phyloP scores from a whole-genome alignment of 1,284 basidiomycete species.

The Grifola frondosa region DNA sequence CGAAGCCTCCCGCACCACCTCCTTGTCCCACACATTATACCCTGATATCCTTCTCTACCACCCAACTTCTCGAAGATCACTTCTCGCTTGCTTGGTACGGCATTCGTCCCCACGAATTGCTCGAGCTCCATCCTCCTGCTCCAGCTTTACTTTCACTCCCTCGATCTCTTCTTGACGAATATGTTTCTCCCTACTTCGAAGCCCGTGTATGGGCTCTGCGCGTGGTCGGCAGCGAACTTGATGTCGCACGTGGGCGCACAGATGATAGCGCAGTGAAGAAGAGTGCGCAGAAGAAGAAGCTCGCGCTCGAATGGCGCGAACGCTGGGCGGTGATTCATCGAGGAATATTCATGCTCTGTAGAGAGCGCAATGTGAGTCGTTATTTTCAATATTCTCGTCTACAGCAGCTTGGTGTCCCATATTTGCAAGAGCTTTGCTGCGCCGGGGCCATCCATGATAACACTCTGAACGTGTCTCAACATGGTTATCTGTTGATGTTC shows the following conservation, averaged over 20 bases:
- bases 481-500: no score
- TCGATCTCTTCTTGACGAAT: conserved; percentile 42
- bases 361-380: conserved; percentile 47
- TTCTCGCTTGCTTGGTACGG: conserved; percentile 55
- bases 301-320: conserved; percentile 57
- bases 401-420: no score
- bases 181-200: conserved; percentile 69
- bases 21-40: conserved; percentile 35
- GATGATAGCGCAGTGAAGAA: conserved; percentile 11
- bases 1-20: conserved; percentile 4
- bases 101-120: conserved; percentile 57
- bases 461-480: no score
- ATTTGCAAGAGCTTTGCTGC: no score
- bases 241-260: conserved; percentile 16
- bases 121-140: conserved; percentile 55
- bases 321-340: conserved; percentile 63
- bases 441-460: no score
- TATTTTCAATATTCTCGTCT: no score
- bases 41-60: conserved; percentile 63
- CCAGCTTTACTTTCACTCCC: conserved; percentile 43
- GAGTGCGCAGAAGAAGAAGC: conserved; percentile 26
- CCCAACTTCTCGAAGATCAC: conserved; percentile 66
- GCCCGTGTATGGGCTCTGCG: conserved; percentile 56
- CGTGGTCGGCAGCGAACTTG: conserved; percentile 35
- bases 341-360: conserved; percentile 54